These are phyloP conservation scores for Coemansia sp. DNA, from an alignment of 192 early-diverging fungal species.

Conservation along the genomic window DNA sequence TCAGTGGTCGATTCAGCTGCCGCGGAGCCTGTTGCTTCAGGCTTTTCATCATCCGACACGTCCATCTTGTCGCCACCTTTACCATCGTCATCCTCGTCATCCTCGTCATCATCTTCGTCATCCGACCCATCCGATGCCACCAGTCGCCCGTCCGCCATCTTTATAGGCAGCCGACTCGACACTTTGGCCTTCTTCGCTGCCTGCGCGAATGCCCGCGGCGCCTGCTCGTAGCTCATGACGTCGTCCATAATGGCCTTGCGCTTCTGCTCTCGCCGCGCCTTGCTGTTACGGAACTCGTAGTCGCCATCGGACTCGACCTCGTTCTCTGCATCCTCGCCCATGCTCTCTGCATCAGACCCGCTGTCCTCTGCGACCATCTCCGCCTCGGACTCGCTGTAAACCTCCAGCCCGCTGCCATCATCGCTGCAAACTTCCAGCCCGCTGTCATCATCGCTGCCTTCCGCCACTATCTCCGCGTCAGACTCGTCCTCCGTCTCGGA, in stretches of 20 bases:
- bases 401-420: conserved; percentile 4
- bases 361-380: conserved; percentile 9
- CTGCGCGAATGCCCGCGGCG: conserved; percentile 25
- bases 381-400: conserved; percentile 6
- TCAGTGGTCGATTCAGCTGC: background rate
- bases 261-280: conserved; percentile 32
- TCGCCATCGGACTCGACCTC: background rate
- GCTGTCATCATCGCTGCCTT: conserved; percentile 23
- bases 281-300: conserved; percentile 33
- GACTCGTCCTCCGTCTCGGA: conserved; percentile 22
- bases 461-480: background rate
- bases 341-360: background rate
- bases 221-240: conserved; percentile 42
- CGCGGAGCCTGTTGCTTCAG: background rate
- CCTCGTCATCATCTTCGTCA: conserved; percentile 40
- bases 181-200: conserved; percentile 36
- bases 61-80: conserved; percentile 8
- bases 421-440: conserved; percentile 30
- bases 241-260: conserved; percentile 41
- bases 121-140: conserved; percentile 36
- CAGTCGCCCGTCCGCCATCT: conserved; percentile 52
- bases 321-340: background rate
- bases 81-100: conserved; percentile 23
- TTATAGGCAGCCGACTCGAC: conserved; percentile 54
- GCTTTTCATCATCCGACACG: conserved; percentile 30